These are phyloP conservation scores for Cornus kousa DNA, from an alignment of 148 eudicot genomes.

Conservation along the genomic window DNA sequence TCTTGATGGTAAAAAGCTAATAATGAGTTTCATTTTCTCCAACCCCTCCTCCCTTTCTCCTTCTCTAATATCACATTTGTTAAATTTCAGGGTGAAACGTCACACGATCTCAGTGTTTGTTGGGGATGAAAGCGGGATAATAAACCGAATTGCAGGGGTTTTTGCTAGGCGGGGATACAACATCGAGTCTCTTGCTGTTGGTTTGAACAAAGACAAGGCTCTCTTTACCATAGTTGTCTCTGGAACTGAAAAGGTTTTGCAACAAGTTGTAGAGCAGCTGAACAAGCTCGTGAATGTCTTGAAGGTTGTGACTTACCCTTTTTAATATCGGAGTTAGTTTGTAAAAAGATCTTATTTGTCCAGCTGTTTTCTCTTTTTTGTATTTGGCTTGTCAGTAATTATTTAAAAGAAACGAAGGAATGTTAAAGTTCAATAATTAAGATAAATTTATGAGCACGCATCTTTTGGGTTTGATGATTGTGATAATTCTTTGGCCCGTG, in stretches of 20 bases:
- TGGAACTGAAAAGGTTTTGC: conserved; percentile 78
- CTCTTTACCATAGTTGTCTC: conserved; percentile 85
- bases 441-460: not conserved
- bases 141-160: conserved; percentile 90
- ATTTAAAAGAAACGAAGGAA: not conserved
- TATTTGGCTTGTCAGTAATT: not conserved
- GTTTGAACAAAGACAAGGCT: conserved; percentile 90
- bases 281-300: conserved; percentile 89
- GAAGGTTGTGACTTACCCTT: conserved; percentile 42
- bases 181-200: conserved; percentile 97
- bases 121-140: conserved; percentile 96
- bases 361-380: not conserved
- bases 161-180: conserved; percentile 92
- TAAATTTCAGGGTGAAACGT: conserved; percentile 52
- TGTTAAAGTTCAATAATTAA: too few relatives aligned
- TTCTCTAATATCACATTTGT: not conserved
- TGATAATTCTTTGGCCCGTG: not conserved
- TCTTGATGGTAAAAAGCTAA: not conserved
- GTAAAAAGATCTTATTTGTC: not conserved
- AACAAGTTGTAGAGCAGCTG: conserved; percentile 89
- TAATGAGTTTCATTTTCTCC: not conserved
- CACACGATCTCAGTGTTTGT: conserved; percentile 91
- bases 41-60: too few relatives aligned
- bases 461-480: not conserved
- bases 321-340: not conserved